Percentiles rank a stretch among this genome's conserved stretches.
Evolutionary conservation across 306 rosid genomes (phyloP).

Genomic region (Notholithocarpus densiflorus): DNA sequence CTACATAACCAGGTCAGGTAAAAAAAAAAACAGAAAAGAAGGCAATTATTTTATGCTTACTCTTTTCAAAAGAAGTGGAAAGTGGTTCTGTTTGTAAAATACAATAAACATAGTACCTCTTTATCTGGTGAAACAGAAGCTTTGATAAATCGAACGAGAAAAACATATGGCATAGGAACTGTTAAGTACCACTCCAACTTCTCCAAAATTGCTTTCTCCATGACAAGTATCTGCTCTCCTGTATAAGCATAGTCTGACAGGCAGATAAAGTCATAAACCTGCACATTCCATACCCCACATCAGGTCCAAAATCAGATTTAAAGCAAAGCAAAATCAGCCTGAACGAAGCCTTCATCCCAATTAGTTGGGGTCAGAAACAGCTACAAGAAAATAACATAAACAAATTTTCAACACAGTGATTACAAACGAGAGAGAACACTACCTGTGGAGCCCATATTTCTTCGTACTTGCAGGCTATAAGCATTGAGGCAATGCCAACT

Average conservation of each 20-base stretch:
- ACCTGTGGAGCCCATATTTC: constrained; percentile 51
- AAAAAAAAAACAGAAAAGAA: background rate
- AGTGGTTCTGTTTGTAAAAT: no score
- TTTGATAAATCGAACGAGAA: constrained; percentile 43
- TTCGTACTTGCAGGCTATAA: constrained; percentile 63
- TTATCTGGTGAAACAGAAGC: constrained; percentile 40
- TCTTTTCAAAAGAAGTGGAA: no score
- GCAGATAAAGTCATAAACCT: background rate
- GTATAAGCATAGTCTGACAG: constrained; percentile 47
- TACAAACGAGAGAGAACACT: background rate
- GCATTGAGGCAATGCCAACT: constrained; percentile 56
- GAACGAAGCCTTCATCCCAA: background rate
- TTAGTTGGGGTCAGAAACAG: no score
- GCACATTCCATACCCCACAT: background rate
- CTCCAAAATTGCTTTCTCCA: constrained; percentile 50
- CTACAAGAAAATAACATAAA: no score
- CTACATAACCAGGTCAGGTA: constrained; percentile 13
- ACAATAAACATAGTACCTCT: constrained; percentile 26
- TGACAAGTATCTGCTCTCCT: constrained; percentile 29
- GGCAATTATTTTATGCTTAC: background rate
- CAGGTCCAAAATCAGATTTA: no score
- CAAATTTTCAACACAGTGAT: no score
- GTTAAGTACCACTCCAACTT: constrained; percentile 50
- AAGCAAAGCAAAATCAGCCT: background rate
- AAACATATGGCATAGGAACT: constrained; percentile 55